Conservation (phyloP, 2,329 filamentous ascomycete species). For the Myriosclerotinia scirpicola region DNA sequence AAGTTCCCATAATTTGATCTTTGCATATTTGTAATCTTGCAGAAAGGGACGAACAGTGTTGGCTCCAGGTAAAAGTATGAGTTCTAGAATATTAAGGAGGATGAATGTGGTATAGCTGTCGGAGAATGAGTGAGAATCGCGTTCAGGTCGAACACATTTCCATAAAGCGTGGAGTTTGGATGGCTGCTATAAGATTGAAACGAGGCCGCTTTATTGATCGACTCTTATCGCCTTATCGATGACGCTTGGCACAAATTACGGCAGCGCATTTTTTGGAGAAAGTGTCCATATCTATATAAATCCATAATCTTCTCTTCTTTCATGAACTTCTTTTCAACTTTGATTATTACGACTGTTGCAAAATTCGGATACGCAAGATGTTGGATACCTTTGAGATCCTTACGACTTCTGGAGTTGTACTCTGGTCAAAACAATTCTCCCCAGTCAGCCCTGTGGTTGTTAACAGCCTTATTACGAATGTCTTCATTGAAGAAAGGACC, state of each 20-base stretch:
- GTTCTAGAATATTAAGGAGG: neutral
- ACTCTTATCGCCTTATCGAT: constrained; percentile 23
- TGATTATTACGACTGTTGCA: neutral
- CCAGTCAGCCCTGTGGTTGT: constrained; percentile 78
- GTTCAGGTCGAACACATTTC: constrained; percentile 28
- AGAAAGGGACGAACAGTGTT: neutral
- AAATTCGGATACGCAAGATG: constrained; percentile 53
- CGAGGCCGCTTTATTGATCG: constrained; percentile 11
- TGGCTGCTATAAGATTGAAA: constrained; percentile 19
- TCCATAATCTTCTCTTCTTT: constrained; percentile 10
- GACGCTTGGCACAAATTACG: constrained; percentile 10
- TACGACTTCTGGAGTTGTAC: constrained; percentile 91
- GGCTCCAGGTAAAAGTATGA: neutral
- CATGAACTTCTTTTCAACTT: constrained; percentile 2
- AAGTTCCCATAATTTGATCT: constrained; percentile 76
- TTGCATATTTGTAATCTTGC: constrained; percentile 63
- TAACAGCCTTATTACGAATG: constrained; percentile 92
- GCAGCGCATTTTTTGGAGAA: constrained; percentile 4
- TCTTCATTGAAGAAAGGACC: constrained; percentile 94
- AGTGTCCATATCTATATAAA: constrained; percentile 9
- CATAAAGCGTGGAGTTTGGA: constrained; percentile 13
- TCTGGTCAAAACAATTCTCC: constrained; percentile 89
- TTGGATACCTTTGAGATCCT: constrained; percentile 96
- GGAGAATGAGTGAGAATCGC: constrained; percentile 10
- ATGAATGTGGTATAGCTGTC: constrained; percentile 9